Base-by-base conservation (phyloP, 306 rosid genomes). In the Begonia fuchsioides region DNA sequence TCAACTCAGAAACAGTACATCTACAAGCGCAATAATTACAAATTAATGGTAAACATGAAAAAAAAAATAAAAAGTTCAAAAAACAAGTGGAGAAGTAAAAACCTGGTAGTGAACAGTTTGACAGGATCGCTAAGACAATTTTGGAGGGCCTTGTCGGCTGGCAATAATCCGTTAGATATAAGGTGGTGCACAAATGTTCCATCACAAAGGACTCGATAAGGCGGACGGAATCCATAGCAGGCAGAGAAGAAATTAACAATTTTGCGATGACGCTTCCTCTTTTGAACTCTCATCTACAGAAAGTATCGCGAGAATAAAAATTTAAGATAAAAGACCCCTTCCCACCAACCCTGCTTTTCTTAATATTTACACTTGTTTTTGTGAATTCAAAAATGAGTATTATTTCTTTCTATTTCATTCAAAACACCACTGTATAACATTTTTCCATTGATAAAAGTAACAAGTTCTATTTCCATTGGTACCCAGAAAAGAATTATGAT, bases 91-190 rank as follows among this genome's bases (percentile, higher is more conserved):
- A 49, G 11, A 39, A 12, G 54, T 47, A 47, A 17, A 47, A 7
- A 84, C 94, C 77, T 70, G 15, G 95, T 88, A 16, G 93, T 80
- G 73, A 64, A 88, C 45, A 88, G 93, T 60, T 74, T 76, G 56
- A 83, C 86, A n/a, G 64, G 63, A 18, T 72, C 73, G 48, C 74
- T 63, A 18, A 83, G 73, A 50, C 72, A 53, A 61, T 70, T 68
- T 32, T 67, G 51, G 46, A 88, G 20, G 17, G 96, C 85, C 3
- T 47, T 59, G 43, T 83, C 86, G 1, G 88, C 93, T 1, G 95
- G 96, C 47, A 73, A 67, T 49, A 88, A 60, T 17, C 71, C 62
- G 74, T 80, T 66, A 26, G 14, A 63, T 17, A 88, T 47, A 53
- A 83, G 82, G 68, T 88, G 94, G 47, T 80, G 64, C 19, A 88